Evolutionary conservation across 495 filamentous ascomycete genomes (phyloP), one percentile per base, ranked within the genome.

Genomic region (Neurospora sp.): DNA sequence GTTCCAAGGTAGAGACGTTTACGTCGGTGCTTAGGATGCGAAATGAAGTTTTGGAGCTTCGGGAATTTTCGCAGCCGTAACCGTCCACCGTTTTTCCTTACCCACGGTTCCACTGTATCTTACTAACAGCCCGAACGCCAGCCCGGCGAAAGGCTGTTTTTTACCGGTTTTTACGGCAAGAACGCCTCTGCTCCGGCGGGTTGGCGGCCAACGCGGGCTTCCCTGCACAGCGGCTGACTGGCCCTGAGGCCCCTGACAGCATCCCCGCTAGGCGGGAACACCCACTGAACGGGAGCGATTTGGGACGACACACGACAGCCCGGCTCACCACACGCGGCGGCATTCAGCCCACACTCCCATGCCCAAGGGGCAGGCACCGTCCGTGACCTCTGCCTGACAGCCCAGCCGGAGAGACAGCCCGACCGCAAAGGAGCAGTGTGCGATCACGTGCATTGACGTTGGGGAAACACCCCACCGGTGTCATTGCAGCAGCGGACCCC

Each of bases 21-120:
- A 66, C 53, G 53, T 66, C 70, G 71, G 75, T 68, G 70, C 75
- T 69, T 70, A 75, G 76, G 75, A 71, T 75, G 75, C 71, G 69
- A 61, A 68, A 73, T 48, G 69, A 70, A 79, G 74, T 70, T 77
- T 79, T 80, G 71, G 69, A 70, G 79, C 75, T 77, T 80, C 79
- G 79, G 79, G 77, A 78, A 74, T 76, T 79, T 74, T 81, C 78
- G 79, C 78, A 66, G 53, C 53, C 53, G 53, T 66, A 35, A 66
- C 53, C 53, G 53, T 66, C 53, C 27, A 66, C 14, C 53, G 76
- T 75, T 74, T 73, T 76, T 74, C 74, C 74, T 68, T 69, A 73
- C 74, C 70, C 70, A 74, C 69, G 31, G 53, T 66, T 18, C 27
- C 53, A 66, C 14, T 37, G 53, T 66, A 35, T 66, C 53, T 66